Evolutionary conservation across 1,284 basidiomycete genomes (phyloP).

Genomic region (Ustilago loliicola): DNA sequence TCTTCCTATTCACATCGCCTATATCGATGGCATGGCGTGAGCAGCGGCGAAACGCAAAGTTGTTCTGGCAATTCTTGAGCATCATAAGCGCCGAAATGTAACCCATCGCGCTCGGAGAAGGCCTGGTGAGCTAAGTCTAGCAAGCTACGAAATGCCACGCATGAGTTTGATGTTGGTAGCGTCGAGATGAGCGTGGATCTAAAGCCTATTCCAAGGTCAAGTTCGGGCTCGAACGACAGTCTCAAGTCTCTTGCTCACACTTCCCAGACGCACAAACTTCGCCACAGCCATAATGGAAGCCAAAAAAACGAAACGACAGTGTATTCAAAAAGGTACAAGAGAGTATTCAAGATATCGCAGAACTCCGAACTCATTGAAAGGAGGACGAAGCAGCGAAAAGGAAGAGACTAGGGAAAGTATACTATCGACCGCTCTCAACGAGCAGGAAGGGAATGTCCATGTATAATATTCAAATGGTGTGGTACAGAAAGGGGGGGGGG

Average conservation of each 20-base stretch:
- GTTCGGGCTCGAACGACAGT: not conserved
- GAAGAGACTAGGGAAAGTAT: not conserved
- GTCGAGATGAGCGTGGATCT: no score
- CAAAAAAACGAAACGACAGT: constrained; percentile 15
- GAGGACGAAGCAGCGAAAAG: not conserved
- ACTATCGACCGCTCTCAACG: constrained; percentile 11
- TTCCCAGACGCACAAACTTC: not conserved
- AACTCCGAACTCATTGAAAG: not conserved
- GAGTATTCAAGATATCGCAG: constrained; percentile 9
- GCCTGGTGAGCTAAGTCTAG: no score
- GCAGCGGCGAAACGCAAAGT: no score
- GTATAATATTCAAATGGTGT: not conserved
- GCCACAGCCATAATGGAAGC: not conserved
- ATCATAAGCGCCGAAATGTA: no score
- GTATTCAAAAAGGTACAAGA: constrained; percentile 11
- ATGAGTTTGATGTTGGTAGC: no score
- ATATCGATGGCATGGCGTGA: no score
- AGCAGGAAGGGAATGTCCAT: constrained; percentile 25
- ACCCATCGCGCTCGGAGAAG: no score
- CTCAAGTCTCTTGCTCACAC: not conserved
- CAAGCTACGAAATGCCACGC: no score
- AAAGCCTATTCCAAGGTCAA: not conserved
- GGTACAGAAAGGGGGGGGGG: not conserved
- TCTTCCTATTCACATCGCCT: no score
- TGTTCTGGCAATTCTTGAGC: no score